Percentiles rank a stretch among this genome's conserved stretches.
Conservation (phyloP, 2,329 filamentous ascomycete species). For the Aspergillus brasiliensis region DNA sequence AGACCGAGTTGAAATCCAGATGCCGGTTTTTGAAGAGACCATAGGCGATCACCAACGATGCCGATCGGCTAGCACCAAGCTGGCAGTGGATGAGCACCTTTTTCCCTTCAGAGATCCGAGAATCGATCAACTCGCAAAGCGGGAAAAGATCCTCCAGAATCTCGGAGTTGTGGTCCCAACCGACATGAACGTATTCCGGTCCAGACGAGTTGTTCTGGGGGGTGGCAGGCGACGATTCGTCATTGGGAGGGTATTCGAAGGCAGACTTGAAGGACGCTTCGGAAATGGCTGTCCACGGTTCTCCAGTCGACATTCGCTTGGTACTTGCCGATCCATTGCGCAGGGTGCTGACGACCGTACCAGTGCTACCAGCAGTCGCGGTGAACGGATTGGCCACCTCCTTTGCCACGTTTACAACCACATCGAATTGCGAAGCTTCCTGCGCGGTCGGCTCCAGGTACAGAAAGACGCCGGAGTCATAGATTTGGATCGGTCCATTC, state of each 20-base stretch:
- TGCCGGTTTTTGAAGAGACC: slow-evolving; percentile 65
- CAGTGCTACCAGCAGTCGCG: slow-evolving; percentile 31
- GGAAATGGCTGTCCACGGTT: slow-evolving; percentile 48
- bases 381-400: slow-evolving; percentile 64
- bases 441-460: slow-evolving; percentile 64
- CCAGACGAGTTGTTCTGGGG: slow-evolving; percentile 37
- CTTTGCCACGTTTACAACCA: slow-evolving; percentile 66
- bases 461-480: slow-evolving; percentile 62
- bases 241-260: slow-evolving; percentile 42
- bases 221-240: slow-evolving; percentile 31
- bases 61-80: slow-evolving; percentile 65
- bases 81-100: slow-evolving; percentile 67
- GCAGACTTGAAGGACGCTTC: slow-evolving; percentile 54
- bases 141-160: slow-evolving; percentile 64
- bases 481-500: slow-evolving; percentile 65
- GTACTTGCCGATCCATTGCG: slow-evolving; percentile 50
- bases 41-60: slow-evolving; percentile 67
- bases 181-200: slow-evolving; percentile 68
- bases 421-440: slow-evolving; percentile 62
- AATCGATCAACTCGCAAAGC: slow-evolving; percentile 64
- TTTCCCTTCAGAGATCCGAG: slow-evolving; percentile 59
- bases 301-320: slow-evolving; percentile 38
- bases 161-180: slow-evolving; percentile 69
- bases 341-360: slow-evolving; percentile 47
- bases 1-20: slow-evolving; percentile 66